These are phyloP conservation scores for Neolentinus lepideus DNA, from an alignment of 1,284 basidiomycete species.

Conservation along the genomic window DNA sequence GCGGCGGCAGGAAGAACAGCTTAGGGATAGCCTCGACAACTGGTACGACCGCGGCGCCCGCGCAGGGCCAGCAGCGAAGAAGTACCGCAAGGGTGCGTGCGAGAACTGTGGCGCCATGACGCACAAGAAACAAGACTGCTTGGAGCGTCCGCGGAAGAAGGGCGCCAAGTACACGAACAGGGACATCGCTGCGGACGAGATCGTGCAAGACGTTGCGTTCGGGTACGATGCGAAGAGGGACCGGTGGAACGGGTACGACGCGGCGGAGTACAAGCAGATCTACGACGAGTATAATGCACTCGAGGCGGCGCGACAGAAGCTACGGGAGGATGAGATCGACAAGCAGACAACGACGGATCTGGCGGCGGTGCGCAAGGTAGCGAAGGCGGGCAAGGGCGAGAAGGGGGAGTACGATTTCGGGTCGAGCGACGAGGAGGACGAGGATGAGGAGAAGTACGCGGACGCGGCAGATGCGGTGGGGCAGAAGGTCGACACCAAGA, in stretches of 20 bases:
- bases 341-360: slow-evolving; percentile 91
- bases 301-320: slow-evolving; percentile 83
- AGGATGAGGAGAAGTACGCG: slow-evolving; percentile 94
- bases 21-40: slow-evolving; percentile 69
- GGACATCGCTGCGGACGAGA: slow-evolving; percentile 88
- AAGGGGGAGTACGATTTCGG: slow-evolving; percentile 89
- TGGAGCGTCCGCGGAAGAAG: slow-evolving; percentile 93
- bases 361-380: slow-evolving; percentile 44
- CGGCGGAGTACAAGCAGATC: slow-evolving; percentile 76
- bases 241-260: slow-evolving; percentile 98
- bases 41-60: slow-evolving; percentile 93
- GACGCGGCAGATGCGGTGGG: slow-evolving; percentile 97
- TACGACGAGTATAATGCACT: slow-evolving; percentile 94
- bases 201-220: slow-evolving; percentile 72
- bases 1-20: slow-evolving; percentile 64
- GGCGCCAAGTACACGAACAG: slow-evolving; percentile 93
- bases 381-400: slow-evolving; percentile 51
- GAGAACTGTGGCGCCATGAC: slow-evolving; percentile 98
- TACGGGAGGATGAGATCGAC: slow-evolving; percentile 96
- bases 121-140: slow-evolving; percentile 87
- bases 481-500: slow-evolving; percentile 97
- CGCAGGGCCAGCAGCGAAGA: slow-evolving; percentile 86
- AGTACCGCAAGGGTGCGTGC: slow-evolving; percentile 96
- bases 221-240: slow-evolving; percentile 97
- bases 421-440: slow-evolving; percentile 91